Conservation (phyloP, 352 stramenopile species). For the Phytophthora macrochlamydospora region DNA sequence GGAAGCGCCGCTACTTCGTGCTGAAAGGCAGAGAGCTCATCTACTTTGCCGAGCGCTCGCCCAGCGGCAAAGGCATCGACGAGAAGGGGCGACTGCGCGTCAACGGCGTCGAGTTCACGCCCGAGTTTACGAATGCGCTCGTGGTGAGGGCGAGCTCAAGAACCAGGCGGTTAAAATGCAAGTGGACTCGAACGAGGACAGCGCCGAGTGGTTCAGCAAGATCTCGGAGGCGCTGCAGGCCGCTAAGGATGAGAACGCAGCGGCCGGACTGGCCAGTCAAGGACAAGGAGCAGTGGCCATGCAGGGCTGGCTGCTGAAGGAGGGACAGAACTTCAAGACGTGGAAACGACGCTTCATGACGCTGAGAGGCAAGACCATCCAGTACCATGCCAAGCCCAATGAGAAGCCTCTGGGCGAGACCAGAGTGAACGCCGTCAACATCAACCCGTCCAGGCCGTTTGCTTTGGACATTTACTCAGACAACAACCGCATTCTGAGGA, state of each 20-base stretch:
- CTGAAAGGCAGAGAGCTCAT: slow-evolving; percentile 77
- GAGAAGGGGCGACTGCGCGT: slow-evolving; percentile 77
- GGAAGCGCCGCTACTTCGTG: slow-evolving; percentile 88
- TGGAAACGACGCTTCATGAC: slow-evolving; percentile 88
- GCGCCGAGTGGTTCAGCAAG: slow-evolving; percentile 62
- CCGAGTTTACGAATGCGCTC: slow-evolving; percentile 67
- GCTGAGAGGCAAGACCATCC: slow-evolving; percentile 55
- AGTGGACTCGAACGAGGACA: slow-evolving; percentile 67
- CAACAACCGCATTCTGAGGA: slow-evolving; percentile 80
- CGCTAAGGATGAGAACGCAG: slow-evolving; percentile 8
- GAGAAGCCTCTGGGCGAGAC: slow-evolving; percentile 72
- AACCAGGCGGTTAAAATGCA: slow-evolving; percentile 77
- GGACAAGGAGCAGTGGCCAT: slow-evolving; percentile 40
- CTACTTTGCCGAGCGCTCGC: slow-evolving; percentile 76
- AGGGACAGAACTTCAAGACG: slow-evolving; percentile 89
- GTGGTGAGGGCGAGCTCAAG: slow-evolving; percentile 70
- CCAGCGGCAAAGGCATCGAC: slow-evolving; percentile 73
- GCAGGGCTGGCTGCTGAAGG: slow-evolving; percentile 81
- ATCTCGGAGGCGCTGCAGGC: slow-evolving; percentile 50
- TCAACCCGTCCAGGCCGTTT: slow-evolving; percentile 66
- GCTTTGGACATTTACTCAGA: slow-evolving; percentile 82
- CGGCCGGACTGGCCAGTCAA: slow-evolving; percentile 5
- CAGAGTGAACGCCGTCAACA: slow-evolving; percentile 73
- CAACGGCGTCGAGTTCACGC: slow-evolving; percentile 65
- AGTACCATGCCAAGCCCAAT: slow-evolving; percentile 62